Evolutionary conservation across 768 basidiomycete genomes (phyloP).

Genomic region (Amanita muscaria): DNA sequence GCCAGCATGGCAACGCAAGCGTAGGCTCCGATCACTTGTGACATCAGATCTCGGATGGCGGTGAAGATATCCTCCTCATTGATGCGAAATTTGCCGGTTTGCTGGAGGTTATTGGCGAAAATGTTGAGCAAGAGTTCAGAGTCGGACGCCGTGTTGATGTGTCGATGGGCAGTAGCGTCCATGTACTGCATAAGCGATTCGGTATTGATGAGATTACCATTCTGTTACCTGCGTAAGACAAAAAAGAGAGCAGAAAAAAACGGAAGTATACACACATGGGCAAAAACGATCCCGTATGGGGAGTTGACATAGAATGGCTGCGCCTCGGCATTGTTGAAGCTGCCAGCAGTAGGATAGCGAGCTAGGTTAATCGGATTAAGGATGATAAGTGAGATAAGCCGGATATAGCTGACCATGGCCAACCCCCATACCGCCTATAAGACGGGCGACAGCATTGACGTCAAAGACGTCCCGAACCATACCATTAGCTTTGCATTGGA

Average conservation of each 20-base stretch:
- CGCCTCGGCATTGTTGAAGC: constrained; percentile 93
- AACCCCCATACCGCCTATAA: constrained; percentile 94
- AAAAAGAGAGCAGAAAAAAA: not conserved
- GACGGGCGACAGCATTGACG: constrained; percentile 56
- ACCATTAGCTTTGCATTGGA: constrained; percentile 97
- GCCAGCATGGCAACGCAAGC: constrained; percentile 99
- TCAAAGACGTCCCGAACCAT: constrained; percentile 99
- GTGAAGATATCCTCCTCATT: constrained; percentile 99
- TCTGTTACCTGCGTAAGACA: constrained; percentile 40
- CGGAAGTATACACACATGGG: constrained; percentile 63
- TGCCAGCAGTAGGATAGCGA: constrained; percentile 96
- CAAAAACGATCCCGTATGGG: constrained; percentile 98
- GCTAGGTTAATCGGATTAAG: constrained; percentile 38
- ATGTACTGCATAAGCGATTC: constrained; percentile 79
- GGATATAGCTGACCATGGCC: constrained; percentile 69
- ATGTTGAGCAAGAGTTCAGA: constrained; percentile 96
- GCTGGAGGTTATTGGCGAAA: constrained; percentile 94
- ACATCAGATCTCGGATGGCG: constrained; percentile 84
- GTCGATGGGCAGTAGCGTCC: constrained; percentile 93
- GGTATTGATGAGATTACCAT: constrained; percentile 97
- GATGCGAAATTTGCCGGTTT: constrained; percentile 98
- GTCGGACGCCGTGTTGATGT: constrained; percentile 98
- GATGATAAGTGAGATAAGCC: constrained; percentile 6
- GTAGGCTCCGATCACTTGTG: constrained; percentile 85
- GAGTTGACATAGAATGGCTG: constrained; percentile 99